Conservation (phyloP, 108 stramenopile genomes). For the Cyclotella kingstonii region DNA sequence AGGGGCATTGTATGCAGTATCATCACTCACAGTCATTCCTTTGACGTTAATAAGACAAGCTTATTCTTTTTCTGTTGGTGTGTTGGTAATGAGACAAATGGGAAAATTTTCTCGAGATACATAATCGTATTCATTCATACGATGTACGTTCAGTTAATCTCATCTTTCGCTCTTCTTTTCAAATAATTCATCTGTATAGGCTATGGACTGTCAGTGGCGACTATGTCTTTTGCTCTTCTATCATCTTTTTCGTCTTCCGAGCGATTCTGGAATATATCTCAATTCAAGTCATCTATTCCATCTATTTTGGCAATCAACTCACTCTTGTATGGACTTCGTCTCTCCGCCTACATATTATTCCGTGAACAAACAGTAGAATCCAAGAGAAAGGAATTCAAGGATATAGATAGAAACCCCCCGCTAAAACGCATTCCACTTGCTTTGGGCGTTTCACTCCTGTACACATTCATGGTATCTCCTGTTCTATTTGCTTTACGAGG, state of each 20-base stretch:
- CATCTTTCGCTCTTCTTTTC: background rate
- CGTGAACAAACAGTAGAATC: constrained; percentile 31
- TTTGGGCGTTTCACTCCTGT: constrained; percentile 31
- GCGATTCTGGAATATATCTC: background rate
- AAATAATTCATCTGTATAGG: constrained; percentile 1
- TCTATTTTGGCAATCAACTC: constrained; percentile 1
- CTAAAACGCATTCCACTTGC: constrained; percentile 34
- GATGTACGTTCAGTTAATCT: background rate
- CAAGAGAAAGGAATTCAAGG: constrained; percentile 21
- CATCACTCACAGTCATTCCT: constrained; percentile 29
- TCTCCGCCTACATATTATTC: constrained; percentile 20
- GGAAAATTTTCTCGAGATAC: background rate
- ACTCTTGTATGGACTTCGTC: constrained; percentile 38
- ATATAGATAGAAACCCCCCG: constrained; percentile 21
- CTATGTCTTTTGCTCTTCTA: constrained; percentile 27
- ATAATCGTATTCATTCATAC: background rate
- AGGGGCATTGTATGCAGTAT: constrained; percentile 27
- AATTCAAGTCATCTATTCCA: constrained; percentile 15
- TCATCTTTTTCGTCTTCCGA: constrained; percentile 13
- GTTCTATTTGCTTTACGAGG: constrained; percentile 34
- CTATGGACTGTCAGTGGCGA: constrained; percentile 41
- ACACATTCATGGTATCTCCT: constrained; percentile 43
- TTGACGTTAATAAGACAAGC: constrained; percentile 32
- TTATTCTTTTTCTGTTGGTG: constrained; percentile 43
- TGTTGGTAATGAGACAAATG: background rate